A percentile compares a stretch with the other conserved stretches of the same genome.
Conservation (phyloP, 495 filamentous ascomycete genomes). For the Friedmanniomyces endolithicus region DNA sequence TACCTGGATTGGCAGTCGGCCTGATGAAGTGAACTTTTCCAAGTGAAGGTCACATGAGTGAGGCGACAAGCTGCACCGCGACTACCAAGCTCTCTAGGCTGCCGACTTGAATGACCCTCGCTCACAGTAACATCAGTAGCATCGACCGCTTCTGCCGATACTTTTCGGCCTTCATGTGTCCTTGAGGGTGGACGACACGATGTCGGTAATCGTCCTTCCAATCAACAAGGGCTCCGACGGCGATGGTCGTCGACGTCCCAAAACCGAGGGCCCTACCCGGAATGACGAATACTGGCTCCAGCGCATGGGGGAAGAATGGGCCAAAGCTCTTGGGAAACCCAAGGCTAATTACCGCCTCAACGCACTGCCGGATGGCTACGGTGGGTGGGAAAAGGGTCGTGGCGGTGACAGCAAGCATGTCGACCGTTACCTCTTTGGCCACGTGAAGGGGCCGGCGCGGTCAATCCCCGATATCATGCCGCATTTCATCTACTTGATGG, state of each 20-base stretch:
- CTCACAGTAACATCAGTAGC: neutral
- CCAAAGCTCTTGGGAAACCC: neutral
- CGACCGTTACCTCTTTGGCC: conserved; percentile 45
- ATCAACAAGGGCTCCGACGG: conserved; percentile 27
- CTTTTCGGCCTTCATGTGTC: too few species aligned
- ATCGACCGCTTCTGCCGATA: neutral
- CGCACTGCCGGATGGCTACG: conserved; percentile 44
- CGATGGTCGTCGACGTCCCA: conserved; percentile 27
- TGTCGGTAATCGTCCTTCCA: conserved; percentile 20
- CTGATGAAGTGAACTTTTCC: neutral
- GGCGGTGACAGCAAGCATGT: conserved; percentile 22
- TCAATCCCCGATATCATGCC: conserved; percentile 43
- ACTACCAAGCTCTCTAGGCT: neutral
- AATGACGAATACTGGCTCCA: conserved; percentile 18
- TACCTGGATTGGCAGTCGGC: neutral
- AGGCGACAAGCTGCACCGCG: neutral
- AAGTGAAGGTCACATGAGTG: neutral
- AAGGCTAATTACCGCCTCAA: conserved; percentile 39
- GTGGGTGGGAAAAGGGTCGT: conserved; percentile 36
- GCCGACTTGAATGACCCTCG: neutral
- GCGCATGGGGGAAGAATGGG: conserved; percentile 12
- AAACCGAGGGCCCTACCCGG: conserved; percentile 1
- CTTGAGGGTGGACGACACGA: neutral
- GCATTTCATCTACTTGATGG: conserved; percentile 48
- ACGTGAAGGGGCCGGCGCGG: conserved; percentile 41